Conservation (phyloP, 1,139 yeast species). For the Taiozyma sp. region DNA sequence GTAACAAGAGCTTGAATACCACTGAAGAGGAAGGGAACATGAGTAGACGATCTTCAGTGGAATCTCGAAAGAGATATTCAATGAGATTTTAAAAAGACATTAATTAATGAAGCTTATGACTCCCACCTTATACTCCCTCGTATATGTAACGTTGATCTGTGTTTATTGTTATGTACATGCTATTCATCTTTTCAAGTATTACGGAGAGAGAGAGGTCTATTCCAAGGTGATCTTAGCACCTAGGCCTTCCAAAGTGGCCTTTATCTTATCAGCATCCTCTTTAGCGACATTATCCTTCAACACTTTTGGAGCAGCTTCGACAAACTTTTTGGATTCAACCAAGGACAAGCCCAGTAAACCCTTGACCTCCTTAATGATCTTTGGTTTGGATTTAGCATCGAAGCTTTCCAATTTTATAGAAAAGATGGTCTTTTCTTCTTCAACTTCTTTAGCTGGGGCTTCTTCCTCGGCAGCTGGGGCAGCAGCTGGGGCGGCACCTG, state of each 20-base stretch:
- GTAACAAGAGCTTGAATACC: not conserved
- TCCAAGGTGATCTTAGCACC: constrained; percentile 93
- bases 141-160: not conserved
- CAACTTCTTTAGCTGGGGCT: constrained; percentile 75
- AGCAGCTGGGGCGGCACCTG: constrained; percentile 62
- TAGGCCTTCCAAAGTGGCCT: constrained; percentile 85
- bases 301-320: constrained; percentile 94
- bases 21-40: not conserved
- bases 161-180: constrained; percentile 4
- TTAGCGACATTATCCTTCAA: constrained; percentile 59
- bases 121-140: too few species aligned
- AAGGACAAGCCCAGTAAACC: constrained; percentile 84
- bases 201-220: constrained; percentile 29
- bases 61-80: constrained; percentile 16
- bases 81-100: constrained; percentile 15
- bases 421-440: constrained; percentile 92
- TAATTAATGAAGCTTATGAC: not conserved
- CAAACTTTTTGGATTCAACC: constrained; percentile 96
- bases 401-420: constrained; percentile 87
- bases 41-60: not conserved
- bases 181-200: not conserved
- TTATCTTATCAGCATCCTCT: constrained; percentile 76
- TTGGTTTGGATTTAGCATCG: constrained; percentile 94
- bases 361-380: constrained; percentile 96
- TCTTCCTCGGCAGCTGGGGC: constrained; percentile 69